Evolutionary conservation across 352 stramenopile genomes (phyloP), one percentile per base, ranked within the genome.

Genomic region (Globisporangium lucens): DNA sequence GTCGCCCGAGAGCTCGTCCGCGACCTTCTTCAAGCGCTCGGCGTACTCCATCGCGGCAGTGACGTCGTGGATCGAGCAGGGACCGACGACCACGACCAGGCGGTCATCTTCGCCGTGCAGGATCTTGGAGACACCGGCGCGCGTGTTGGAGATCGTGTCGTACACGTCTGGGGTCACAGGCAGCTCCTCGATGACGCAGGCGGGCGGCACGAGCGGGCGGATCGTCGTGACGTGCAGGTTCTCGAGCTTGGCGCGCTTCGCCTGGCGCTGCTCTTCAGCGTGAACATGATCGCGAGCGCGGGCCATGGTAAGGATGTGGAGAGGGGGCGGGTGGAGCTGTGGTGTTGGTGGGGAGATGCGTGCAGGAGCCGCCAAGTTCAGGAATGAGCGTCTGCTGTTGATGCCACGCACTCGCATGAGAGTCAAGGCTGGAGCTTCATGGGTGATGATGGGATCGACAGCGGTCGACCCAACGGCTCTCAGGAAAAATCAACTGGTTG

Each of bases 11-110:
- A 97, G 68, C 69, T 90, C 78, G 63, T 93, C 84, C 66, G 81
- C 78, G 8, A 96, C 29, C 41, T 78, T 68, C 61, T 90, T 73
- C 43, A 96, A 80, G 30, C 84, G 79, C 66, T 66, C 41, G 9
- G 82, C 49, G 64, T 97, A 97, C 63, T 97, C 89, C 36, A 94
- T 89, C 29, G 87, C 85, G 15, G 89, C 88, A 27, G 94, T 78
- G 35, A 90, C 86, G 67, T 97, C 86, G 75, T 97, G 89, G 68
- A 97, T 95, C 52, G 89, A 97, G 82, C 89, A 97, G 0, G 89
- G 89, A 12, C 89, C 89, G 30, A 97, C 89, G 1, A 97, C 72
- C 4, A 95, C 88, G 15, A 82, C 82, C 38, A 97, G 77, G 29
- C 89, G 85, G 71, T 96, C 89, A 61, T 97, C 89, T 64, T 89